These are phyloP conservation scores for Penicillium sp. DNA, from an alignment of 2,329 filamentous ascomycete genomes.

Conservation along the genomic window DNA sequence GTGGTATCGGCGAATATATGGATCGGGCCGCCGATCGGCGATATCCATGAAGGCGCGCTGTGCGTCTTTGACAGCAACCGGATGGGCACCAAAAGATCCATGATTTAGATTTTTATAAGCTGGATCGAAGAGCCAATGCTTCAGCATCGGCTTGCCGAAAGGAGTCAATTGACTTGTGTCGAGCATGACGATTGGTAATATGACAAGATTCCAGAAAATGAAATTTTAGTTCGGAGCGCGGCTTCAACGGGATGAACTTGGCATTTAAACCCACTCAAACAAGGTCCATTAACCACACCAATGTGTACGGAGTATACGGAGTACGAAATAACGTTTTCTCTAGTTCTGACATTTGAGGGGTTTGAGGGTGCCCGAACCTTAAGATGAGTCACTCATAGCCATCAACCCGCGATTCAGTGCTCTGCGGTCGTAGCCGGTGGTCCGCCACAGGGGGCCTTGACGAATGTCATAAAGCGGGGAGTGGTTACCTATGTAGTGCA, in stretches of 20 bases:
- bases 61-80: slow-evolving; percentile 58
- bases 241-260: background rate
- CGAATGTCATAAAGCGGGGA: too few species aligned
- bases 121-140: slow-evolving; percentile 68
- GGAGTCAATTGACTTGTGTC: slow-evolving; percentile 24
- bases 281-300: too few species aligned
- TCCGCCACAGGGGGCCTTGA: too few species aligned
- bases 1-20: slow-evolving; percentile 70
- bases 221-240: background rate
- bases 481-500: too few species aligned
- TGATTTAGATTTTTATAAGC: slow-evolving; percentile 76
- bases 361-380: too few species aligned
- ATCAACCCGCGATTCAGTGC: too few species aligned
- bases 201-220: background rate
- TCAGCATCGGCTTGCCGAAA: slow-evolving; percentile 57
- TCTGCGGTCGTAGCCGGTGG: too few species aligned
- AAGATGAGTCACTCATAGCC: too few species aligned
- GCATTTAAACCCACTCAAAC: background rate
- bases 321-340: too few species aligned
- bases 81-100: slow-evolving; percentile 79
- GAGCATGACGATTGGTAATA: slow-evolving; percentile 5
- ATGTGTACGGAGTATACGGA: too few species aligned
- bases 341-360: too few species aligned
- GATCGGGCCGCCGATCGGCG: slow-evolving; percentile 68
- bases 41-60: slow-evolving; percentile 65